A percentile compares a stretch with the other conserved stretches of the same genome.
phyloP scores from a whole-genome alignment of 352 stramenopile species.

The Pythium sp. region DNA sequence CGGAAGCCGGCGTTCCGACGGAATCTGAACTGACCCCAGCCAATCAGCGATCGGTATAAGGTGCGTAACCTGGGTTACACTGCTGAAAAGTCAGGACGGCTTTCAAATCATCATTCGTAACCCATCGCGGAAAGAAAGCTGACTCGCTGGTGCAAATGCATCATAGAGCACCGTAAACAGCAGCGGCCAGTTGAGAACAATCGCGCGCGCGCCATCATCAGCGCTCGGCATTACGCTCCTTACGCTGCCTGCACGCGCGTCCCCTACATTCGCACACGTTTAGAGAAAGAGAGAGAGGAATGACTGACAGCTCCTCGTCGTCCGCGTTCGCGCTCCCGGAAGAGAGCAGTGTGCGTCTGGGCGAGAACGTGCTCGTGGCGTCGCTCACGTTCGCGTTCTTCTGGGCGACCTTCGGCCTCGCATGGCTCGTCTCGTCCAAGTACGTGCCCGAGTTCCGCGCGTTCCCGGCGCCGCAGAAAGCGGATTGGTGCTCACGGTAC shows the following conservation, averaged over 20 bases:
- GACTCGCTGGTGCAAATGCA: background rate
- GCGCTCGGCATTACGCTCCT: background rate
- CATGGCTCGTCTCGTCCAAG: slow-evolving; percentile 55
- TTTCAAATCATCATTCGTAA: background rate
- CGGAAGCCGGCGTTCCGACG: too few species aligned
- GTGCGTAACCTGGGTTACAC: background rate
- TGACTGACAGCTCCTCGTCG: slow-evolving; percentile 15
- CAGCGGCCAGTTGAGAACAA: background rate
- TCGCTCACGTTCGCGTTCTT: slow-evolving; percentile 63
- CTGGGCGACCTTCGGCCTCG: slow-evolving; percentile 59
- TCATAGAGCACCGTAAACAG: background rate
- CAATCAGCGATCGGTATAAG: background rate
- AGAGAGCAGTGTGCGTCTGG: slow-evolving; percentile 52
- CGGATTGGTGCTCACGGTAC: slow-evolving; percentile 80
- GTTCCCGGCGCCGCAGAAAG: slow-evolving; percentile 69
- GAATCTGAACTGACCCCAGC: background rate
- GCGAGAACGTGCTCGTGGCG: slow-evolving; percentile 64
- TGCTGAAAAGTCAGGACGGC: background rate
- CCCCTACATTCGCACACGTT: background rate
- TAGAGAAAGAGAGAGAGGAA: background rate
- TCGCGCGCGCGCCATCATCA: background rate
- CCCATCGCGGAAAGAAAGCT: background rate
- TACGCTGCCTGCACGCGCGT: background rate
- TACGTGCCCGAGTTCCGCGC: slow-evolving; percentile 54
- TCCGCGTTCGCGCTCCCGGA: slow-evolving; percentile 39